Evolutionary conservation across 176 grass and related monocot species (phyloP), one percentile per base, ranked within the genome.

Genomic region (Carex parvula): DNA sequence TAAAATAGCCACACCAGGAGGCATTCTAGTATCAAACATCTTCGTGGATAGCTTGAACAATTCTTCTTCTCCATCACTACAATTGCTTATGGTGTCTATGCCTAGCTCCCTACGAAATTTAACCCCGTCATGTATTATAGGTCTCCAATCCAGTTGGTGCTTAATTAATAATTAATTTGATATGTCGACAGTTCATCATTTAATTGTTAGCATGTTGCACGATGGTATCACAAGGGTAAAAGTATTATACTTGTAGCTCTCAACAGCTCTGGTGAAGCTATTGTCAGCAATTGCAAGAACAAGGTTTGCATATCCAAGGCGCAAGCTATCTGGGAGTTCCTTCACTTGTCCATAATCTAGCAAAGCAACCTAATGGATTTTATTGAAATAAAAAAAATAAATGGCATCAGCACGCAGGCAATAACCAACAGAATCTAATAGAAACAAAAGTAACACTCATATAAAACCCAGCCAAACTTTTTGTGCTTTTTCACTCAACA

Each of bases 341-440:
- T 98, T 98, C 80, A 98, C 95, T 93, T 98, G 95, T 86, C 95
- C 95, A 83, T 95, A 98, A 90, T 98, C 95, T 90, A 98, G 92
- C 70, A 98, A 95, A 64, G 92, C 92, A 81, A 98, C 95, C 95
- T 98, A 86, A 85, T 37, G 69, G 30, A 87, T 71, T 24, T 68
- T 8, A 24, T 84, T 10, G 61, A 79, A 32, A 84, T 70, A 21
- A 67, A 78, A 33, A 32, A 50, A 46, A 46, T 8, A 50, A 80
- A 94, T 91, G 79, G 88, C 90, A 70, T 17, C 66, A 70, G 33
- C 16, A n/a, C 60, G n/a, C 6, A 37, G 2, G 46, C 46, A 52
- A 61, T 30, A 24, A 33, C 37, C 8, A 79, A 42, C 14, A 52
- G 6, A 54, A 22, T 29, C 6, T 29, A 53, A 54, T 63, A 84